Base-by-base conservation (phyloP, 1,139 yeast genomes). In the Sugiyamaella sp. region DNA sequence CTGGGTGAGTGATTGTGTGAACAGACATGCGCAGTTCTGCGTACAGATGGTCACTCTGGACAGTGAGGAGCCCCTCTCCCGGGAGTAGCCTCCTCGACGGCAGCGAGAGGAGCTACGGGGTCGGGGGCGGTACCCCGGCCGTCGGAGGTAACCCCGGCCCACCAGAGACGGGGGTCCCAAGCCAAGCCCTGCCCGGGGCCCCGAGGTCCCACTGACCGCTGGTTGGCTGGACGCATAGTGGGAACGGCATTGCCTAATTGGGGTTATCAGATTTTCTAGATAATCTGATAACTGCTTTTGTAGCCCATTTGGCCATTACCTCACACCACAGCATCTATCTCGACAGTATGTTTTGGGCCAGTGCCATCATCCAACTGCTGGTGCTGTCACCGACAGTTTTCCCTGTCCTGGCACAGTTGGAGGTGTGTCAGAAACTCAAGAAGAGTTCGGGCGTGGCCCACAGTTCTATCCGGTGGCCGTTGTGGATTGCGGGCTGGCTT, bases 321-420 rank as follows among this genome's bases (percentile, higher is more conserved):
- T 8, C 22, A 16, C 21, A 3, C 42, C 20, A 10, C 12, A 14
- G 10, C 5, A 10, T 20, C 29, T 19, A 24, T 19, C 22, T n/a
- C n/a, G n/a, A n/a, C n/a, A n/a, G n/a, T n/a, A 38, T 41, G 45
- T 43, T 42, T 39, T 35, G 35, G 29, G 46, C 44, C 17, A 43
- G 44, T 14, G 42, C 45, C 42, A 38, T 49, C 9, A 27, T 43
- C 27, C 53, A 49, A 19, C n/a, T 49, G 17, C 27, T 49, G 20
- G 53, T 42, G 22, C 40, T 44, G 21, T 33, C 46, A 29, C 53
- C 61, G 9, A 47, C 53, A 24, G 35, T 54, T n/a, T 57, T 58
- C 42, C 61, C 61, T 6, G 35, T 54, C 9, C 39, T 58, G 39
- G 60, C 55, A 14, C 60, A 57, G 35, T 45, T 58, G 20, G 59